A percentile compares a stretch with the other conserved stretches of the same genome.
Conservation (phyloP, 202 grass and related monocot species). For the Schoenoplectus triqueter region DNA sequence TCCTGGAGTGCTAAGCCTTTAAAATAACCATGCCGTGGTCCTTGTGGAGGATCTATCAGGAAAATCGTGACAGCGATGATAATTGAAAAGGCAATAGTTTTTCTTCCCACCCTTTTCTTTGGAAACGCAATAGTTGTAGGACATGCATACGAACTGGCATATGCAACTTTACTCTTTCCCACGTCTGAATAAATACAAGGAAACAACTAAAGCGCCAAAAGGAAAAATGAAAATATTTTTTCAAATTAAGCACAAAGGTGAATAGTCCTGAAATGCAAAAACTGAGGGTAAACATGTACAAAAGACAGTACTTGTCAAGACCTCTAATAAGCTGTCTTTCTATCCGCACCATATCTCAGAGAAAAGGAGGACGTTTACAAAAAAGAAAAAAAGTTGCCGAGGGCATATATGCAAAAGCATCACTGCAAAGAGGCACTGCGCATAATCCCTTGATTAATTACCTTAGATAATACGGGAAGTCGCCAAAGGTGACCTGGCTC, state of each 20-base stretch:
- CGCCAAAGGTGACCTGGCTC: constrained; percentile 68
- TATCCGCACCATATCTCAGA: not conserved
- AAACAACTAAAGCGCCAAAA: not conserved
- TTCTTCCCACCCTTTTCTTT: not conserved
- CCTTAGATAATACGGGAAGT: constrained; percentile 96
- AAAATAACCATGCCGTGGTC: not conserved
- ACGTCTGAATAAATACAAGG: not conserved
- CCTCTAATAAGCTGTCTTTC: no score
- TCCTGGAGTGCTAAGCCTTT: not conserved
- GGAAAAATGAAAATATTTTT: not conserved
- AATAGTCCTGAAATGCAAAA: not conserved
- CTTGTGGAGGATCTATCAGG: not conserved
- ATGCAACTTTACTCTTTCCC: constrained; percentile 6
- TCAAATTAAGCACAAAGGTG: not conserved
- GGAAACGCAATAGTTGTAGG: not conserved
- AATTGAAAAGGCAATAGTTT: not conserved
- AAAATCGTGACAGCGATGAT: not conserved
- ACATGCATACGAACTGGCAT: not conserved
- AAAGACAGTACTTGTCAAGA: not conserved
- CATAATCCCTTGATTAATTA: constrained; percentile 35
- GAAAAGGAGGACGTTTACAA: not conserved
- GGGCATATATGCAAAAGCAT: constrained; percentile 19
- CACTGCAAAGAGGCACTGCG: not conserved
- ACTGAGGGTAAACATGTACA: not conserved
- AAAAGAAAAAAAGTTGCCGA: constrained; percentile 16